Evolutionary conservation across 202 grass and related monocot genomes (phyloP), one percentile per base, ranked within the genome.

Genomic region (Musa balbisiana): DNA sequence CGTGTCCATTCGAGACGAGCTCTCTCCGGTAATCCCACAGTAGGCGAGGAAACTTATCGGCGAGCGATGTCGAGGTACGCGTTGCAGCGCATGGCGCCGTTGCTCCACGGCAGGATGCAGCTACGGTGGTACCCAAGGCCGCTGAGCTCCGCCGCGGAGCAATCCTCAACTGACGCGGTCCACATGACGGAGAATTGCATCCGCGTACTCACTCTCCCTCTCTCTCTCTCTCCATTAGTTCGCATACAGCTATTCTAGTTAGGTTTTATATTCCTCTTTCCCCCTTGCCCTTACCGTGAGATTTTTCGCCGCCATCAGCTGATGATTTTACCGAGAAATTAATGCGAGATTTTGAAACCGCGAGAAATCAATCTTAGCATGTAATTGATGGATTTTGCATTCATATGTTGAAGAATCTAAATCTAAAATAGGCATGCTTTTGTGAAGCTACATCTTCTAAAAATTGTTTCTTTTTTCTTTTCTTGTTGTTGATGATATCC

Each of bases 181-280:
- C 67, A 70, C 43, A 70, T 70, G 67, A 70, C 67, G 13, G 43
- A 70, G 9, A 70, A 70, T 70, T 70, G 67, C 49, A n/a, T 70
- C 16, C 67, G 43, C 19, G 67, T 51, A 33, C 1, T 6, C 33
- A 51, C 19, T 51, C 8, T 69, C 11, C 0, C 16, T 2, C 27
- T 29, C 12, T 50, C 15, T 2, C 26, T 4, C 56, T 60, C 3
- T 60, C 5, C 6, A 9, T 69, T 50, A 17, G 43, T 49, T 8
- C 17, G 16, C 21, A 15, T 9, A 13, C 17, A 26, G 9, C 1
- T 19, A 2, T 69, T 2, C 66, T 10, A 29, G 2, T 69, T 49
- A 33, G 11, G 17, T 51, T 51, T 16, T 1, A 21, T 0, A 8
- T 51, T 70, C 10, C 11, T 16, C 1, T 3, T 3, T 51, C 8